These are phyloP conservation scores for Aristolochia fimbriata DNA, from an alignment of 164 flowering plant species.

Conservation along the genomic window DNA sequence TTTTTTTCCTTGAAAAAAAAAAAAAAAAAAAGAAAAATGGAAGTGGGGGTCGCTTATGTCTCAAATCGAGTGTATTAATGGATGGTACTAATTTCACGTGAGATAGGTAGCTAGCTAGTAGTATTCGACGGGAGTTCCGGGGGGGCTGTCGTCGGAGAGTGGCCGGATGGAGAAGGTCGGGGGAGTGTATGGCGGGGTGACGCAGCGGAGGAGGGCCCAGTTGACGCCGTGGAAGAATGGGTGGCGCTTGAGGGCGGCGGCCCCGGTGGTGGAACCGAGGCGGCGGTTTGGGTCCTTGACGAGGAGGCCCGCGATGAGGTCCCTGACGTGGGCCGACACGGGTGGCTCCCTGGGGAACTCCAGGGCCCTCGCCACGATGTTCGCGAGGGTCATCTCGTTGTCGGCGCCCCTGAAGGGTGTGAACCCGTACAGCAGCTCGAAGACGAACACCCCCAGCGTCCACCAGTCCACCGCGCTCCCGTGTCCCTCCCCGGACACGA, in stretches of 20 bases:
- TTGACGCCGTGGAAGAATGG: slow-evolving; percentile 74
- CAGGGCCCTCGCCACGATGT: slow-evolving; percentile 73
- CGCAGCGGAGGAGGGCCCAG: slow-evolving; percentile 85
- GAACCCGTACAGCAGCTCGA: slow-evolving; percentile 59
- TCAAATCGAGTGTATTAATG: too few relatives aligned
- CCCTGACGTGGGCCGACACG: slow-evolving; percentile 35
- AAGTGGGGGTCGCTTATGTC: background rate
- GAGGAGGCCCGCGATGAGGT: slow-evolving; percentile 46
- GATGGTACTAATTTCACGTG: too few relatives aligned
- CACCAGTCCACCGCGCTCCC: slow-evolving; percentile 95
- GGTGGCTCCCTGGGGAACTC: slow-evolving; percentile 68
- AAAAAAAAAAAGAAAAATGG: too few relatives aligned
- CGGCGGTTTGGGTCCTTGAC: slow-evolving; percentile 62
- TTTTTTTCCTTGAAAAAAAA: too few relatives aligned
- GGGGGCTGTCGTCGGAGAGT: slow-evolving; percentile 32
- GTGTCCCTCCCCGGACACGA: slow-evolving; percentile 82
- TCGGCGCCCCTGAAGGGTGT: slow-evolving; percentile 74
- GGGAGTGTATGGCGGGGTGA: slow-evolving; percentile 56
- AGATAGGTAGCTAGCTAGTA: too few relatives aligned
- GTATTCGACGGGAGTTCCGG: slow-evolving; percentile 50
- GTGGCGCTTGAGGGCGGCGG: slow-evolving; percentile 63
- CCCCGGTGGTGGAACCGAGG: slow-evolving; percentile 72
- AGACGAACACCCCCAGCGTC: slow-evolving; percentile 77
- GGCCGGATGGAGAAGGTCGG: slow-evolving; percentile 25
- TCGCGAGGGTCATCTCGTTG: slow-evolving; percentile 70